These are phyloP conservation scores for Fusarium succisae DNA, from an alignment of 2,329 filamentous ascomycete species.

Conservation along the genomic window DNA sequence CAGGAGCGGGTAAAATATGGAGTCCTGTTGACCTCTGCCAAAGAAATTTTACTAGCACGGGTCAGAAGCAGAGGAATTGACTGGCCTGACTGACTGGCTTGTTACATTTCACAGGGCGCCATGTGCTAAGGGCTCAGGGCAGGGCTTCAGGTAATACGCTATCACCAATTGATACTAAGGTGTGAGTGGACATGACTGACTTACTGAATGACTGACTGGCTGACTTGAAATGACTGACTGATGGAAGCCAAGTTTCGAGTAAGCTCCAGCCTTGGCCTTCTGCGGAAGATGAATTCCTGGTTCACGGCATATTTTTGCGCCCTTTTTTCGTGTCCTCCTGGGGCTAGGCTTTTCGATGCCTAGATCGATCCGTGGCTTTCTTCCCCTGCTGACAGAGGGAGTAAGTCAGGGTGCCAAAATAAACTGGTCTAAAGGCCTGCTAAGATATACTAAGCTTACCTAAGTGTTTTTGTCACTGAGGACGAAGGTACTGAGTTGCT, in stretches of 20 bases:
- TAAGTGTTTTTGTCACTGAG: neutral
- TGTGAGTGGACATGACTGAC: conserved; percentile 28
- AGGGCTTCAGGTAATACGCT: conserved; percentile 19
- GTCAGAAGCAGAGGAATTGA: conserved; percentile 25
- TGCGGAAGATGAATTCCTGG: neutral
- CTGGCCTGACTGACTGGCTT: conserved; percentile 15
- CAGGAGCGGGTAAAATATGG: conserved; percentile 44
- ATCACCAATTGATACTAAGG: conserved; percentile 22
- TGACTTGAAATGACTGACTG: conserved; percentile 10
- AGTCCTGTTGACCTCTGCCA: conserved; percentile 14
- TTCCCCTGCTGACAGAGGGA: neutral
- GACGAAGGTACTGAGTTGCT: neutral
- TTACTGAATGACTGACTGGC: neutral
- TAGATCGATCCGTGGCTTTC: conserved; percentile 38
- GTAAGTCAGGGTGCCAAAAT: neutral
- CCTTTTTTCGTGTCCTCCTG: conserved; percentile 17
- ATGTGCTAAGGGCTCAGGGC: conserved; percentile 34
- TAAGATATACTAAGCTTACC: neutral
- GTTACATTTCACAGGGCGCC: conserved; percentile 35
- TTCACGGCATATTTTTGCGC: conserved; percentile 16
- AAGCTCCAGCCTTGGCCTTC: conserved; percentile 20
- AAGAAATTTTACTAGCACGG: conserved; percentile 39
- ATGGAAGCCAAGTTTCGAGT: conserved; percentile 15
- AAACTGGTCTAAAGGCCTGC: neutral
- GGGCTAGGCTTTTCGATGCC: conserved; percentile 20